A percentile compares a stretch with the other conserved stretches of the same genome.
Conservation (phyloP, 2,329 filamentous ascomycete species). For the Colletotrichum noveboracense region DNA sequence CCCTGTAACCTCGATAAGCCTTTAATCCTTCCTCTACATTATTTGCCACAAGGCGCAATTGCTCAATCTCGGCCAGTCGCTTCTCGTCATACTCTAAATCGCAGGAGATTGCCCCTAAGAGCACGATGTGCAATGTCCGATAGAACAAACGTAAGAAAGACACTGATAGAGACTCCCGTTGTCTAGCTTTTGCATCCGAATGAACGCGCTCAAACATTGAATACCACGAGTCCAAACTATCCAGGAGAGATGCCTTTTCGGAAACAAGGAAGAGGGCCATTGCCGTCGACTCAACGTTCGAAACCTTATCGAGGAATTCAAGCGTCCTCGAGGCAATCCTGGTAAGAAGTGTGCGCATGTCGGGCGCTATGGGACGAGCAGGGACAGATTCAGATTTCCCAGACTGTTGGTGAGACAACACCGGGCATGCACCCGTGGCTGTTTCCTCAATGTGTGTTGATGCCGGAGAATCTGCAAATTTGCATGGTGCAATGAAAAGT, state of each 20-base stretch:
- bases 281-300: constrained; percentile 26
- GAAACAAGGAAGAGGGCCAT: constrained; percentile 29
- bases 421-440: constrained; percentile 23
- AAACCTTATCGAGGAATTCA: constrained; percentile 35
- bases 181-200: constrained; percentile 16
- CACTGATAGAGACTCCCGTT: constrained; percentile 32
- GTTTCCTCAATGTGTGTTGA: constrained; percentile 17
- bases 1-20: constrained; percentile 26
- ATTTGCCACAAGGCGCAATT: constrained; percentile 33
- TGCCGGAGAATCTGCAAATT: constrained; percentile 37
- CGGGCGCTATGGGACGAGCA: constrained; percentile 37
- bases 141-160: constrained; percentile 40
- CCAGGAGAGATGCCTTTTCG: constrained; percentile 35
- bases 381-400: constrained; percentile 24
- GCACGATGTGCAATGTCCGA: constrained; percentile 36
- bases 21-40: constrained; percentile 34
- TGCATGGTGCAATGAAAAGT: constrained; percentile 46
- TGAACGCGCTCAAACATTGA: constrained; percentile 30
- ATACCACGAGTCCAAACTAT: constrained; percentile 37
- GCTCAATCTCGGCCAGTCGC: constrained; percentile 34
- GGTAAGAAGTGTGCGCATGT: constrained; percentile 39
- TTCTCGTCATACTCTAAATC: constrained; percentile 29
- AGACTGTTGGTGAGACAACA: constrained; percentile 26
- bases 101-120: constrained; percentile 36
- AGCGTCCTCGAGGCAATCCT: constrained; percentile 36